These are phyloP conservation scores for Neocallimastix lanati DNA, from an alignment of 192 early-diverging fungal genomes.

Conservation along the genomic window DNA sequence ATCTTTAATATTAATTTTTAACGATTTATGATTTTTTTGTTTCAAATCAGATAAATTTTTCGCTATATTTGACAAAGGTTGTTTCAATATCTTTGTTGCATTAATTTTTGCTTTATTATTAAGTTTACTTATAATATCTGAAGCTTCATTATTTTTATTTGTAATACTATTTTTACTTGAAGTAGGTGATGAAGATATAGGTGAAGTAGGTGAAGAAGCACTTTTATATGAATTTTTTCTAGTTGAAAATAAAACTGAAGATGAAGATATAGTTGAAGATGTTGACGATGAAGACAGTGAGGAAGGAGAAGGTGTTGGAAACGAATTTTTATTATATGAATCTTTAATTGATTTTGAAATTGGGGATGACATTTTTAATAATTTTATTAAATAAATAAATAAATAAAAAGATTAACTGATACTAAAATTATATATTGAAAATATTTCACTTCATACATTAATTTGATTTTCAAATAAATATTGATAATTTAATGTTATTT, in stretches of 20 bases:
- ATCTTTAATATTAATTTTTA: neutral
- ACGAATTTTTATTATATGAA: neutral
- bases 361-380: neutral
- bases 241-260: neutral
- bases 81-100: neutral
- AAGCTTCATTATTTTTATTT: neutral
- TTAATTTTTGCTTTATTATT: neutral
- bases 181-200: neutral
- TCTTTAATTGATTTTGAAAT: neutral
- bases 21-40: neutral
- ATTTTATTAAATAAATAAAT: too few relatives aligned
- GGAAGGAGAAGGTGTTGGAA: neutral
- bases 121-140: neutral
- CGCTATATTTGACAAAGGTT: neutral
- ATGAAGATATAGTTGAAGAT: neutral
- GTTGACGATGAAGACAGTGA: neutral
- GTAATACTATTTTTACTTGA: neutral
- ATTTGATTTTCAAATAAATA: too few relatives aligned
- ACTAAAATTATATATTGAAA: too few relatives aligned
- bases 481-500: too few relatives aligned
- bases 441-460: too few relatives aligned
- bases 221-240: neutral
- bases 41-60: neutral
- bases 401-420: too few relatives aligned
- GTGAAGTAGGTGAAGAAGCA: neutral